Evolutionary conservation across 2,329 filamentous ascomycete genomes (phyloP), one percentile per base, ranked within the genome.

Genomic region (Sphaerulina vaccinii): DNA sequence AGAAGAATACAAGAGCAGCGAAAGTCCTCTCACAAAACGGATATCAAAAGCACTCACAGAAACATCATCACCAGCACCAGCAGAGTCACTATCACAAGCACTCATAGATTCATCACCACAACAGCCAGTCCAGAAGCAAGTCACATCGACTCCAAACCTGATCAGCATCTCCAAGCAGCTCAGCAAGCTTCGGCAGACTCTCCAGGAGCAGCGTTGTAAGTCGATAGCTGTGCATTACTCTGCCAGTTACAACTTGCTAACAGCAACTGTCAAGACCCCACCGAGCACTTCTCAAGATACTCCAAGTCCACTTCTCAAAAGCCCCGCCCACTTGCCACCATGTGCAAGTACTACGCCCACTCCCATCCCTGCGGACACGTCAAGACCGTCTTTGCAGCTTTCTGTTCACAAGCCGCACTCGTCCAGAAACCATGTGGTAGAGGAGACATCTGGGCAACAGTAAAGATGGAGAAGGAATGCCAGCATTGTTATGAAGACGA

Each of bases 291-390:
- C 16, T 19, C 15, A 38, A 18, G n/a, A 16, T 16, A 16, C 33
- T 36, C 13, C 33, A 36, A 39, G 10, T 23, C 45, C 23, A 32
- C 13, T 37, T 22, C 43, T 11, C 42, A 52, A 49, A n/a, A 29
- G 15, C 36, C 3, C n/a, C 42, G 29, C 15, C 15, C 19, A 46
- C 15, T 32, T n/a, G 18, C 44, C 16, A 47, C 8, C 45, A 76
- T 76, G 74, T 75, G 73, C 65, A 73, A 69, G 62, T 76, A 74
- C 64, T 74, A 76, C 62, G 74, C 73, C 41, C 74, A 76, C 65
- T 68, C 65, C 3, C 70, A 76, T 64, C 62, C 64, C 11, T 76
- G 74, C 61, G 73, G 73, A 38, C 74, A 76, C 60, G 73, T 71
- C 13, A 64, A 68, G 50, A 74, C 65, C 9, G 64, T 71, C 44